Percentiles rank a stretch among this genome's conserved stretches.
These are phyloP conservation scores for Malassezia yamatoensis DNA, from an alignment of 1,284 basidiomycete genomes.

Conservation along the genomic window DNA sequence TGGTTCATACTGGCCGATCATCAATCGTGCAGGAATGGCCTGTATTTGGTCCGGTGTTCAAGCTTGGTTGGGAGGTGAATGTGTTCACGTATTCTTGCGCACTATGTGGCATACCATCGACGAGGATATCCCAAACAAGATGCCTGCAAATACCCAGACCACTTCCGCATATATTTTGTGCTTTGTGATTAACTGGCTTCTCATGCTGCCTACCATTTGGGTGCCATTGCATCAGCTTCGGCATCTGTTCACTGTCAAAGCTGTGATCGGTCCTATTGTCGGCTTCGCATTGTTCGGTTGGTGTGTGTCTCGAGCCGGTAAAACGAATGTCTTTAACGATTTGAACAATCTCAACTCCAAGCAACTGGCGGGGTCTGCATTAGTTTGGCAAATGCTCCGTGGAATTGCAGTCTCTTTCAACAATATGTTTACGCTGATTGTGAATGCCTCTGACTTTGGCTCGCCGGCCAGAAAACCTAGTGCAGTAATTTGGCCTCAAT, in stretches of 20 bases:
- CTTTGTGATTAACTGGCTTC: slow-evolving; percentile 77
- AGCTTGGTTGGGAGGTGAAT: slow-evolving; percentile 58
- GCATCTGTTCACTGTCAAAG: slow-evolving; percentile 57
- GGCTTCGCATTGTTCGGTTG: slow-evolving; percentile 6
- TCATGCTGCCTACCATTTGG: slow-evolving; percentile 68
- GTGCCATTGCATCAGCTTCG: slow-evolving; percentile 70
- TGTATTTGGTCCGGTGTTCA: slow-evolving; percentile 52
- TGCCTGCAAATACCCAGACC: slow-evolving; percentile 62
- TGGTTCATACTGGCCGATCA: slow-evolving; percentile 69
- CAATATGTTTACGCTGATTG: slow-evolving; percentile 19
- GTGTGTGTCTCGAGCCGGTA: not conserved
- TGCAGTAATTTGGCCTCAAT: slow-evolving; percentile 26
- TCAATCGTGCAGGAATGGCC: slow-evolving; percentile 63
- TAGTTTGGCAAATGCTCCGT: not conserved
- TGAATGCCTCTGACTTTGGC: slow-evolving; percentile 35
- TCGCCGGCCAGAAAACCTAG: slow-evolving; percentile 26
- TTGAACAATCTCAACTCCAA: not conserved
- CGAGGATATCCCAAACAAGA: slow-evolving; percentile 57
- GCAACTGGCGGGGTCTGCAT: not conserved
- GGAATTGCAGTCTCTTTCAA: slow-evolving; percentile 5
- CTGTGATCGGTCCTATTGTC: slow-evolving; percentile 1
- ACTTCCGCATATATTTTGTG: slow-evolving; percentile 63
- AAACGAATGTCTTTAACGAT: not conserved
- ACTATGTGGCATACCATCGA: slow-evolving; percentile 56
- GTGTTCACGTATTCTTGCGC: slow-evolving; percentile 62